These are phyloP conservation scores for Auriscalpium orientale DNA, from an alignment of 768 basidiomycete species.

Conservation along the genomic window DNA sequence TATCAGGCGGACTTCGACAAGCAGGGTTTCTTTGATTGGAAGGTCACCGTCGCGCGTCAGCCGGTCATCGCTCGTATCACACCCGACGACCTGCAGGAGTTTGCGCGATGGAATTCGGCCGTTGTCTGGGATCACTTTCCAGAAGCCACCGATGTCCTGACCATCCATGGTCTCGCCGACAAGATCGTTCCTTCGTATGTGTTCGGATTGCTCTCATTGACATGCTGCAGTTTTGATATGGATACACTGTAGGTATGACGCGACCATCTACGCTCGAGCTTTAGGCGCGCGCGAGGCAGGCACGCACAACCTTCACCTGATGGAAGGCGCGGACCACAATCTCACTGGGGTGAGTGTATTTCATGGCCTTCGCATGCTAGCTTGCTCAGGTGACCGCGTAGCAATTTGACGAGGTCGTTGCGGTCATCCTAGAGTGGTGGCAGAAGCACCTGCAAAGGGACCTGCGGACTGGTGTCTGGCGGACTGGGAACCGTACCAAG, in stretches of 20 bases:
- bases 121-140: conserved; percentile 69
- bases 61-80: conserved; percentile 42
- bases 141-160: conserved; percentile 53
- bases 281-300: conserved; percentile 52
- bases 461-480: conserved; percentile 58
- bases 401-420: conserved; percentile 62
- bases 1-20: conserved; percentile 46
- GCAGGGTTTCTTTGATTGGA: conserved; percentile 58
- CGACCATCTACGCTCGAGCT: conserved; percentile 57
- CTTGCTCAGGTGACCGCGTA: conserved; percentile 11
- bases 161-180: conserved; percentile 70
- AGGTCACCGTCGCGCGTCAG: conserved; percentile 59
- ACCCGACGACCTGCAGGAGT: conserved; percentile 52
- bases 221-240: background rate
- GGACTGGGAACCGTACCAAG: conserved; percentile 45
- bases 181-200: conserved; percentile 60
- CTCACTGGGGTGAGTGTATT: conserved; percentile 44
- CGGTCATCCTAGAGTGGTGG: conserved; percentile 66
- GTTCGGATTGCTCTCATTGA: background rate
- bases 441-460: conserved; percentile 34
- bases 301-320: conserved; percentile 60
- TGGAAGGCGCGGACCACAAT: conserved; percentile 78
- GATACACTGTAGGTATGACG: conserved; percentile 51
- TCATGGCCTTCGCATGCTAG: background rate
- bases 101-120: conserved; percentile 58